These are phyloP conservation scores for Cladophialophora exuberans DNA, from an alignment of 2,329 filamentous ascomycete species.

Conservation along the genomic window DNA sequence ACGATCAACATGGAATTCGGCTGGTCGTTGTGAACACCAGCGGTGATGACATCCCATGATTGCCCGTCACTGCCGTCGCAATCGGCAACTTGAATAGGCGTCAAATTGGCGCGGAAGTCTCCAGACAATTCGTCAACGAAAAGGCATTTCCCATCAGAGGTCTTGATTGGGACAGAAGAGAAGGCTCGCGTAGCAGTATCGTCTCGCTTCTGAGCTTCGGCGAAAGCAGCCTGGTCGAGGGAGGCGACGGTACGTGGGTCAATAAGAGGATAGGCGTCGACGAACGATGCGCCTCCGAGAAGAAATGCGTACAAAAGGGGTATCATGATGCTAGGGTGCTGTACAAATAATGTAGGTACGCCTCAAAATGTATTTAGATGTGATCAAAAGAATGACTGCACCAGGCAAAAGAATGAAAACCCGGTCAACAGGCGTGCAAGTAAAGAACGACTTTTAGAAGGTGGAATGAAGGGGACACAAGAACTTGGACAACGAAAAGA, in stretches of 20 bases:
- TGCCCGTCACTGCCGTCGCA: slow-evolving; percentile 53
- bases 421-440: slow-evolving; percentile 21
- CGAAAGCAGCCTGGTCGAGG: slow-evolving; percentile 55
- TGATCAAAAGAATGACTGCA: slow-evolving; percentile 14
- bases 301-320: slow-evolving; percentile 10
- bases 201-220: slow-evolving; percentile 54
- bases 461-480: background rate
- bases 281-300: slow-evolving; percentile 13
- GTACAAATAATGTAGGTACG: too few relatives aligned
- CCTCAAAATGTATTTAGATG: background rate
- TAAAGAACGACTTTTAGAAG: slow-evolving; percentile 14
- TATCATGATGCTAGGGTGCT: slow-evolving; percentile 10
- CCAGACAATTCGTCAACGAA: slow-evolving; percentile 57
- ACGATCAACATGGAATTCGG: slow-evolving; percentile 56
- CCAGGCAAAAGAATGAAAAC: slow-evolving; percentile 21
- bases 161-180: slow-evolving; percentile 51
- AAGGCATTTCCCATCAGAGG: slow-evolving; percentile 56
- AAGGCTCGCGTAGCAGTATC: slow-evolving; percentile 53
- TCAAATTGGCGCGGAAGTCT: slow-evolving; percentile 59
- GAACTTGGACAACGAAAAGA: background rate
- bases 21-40: slow-evolving; percentile 56
- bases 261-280: slow-evolving; percentile 10
- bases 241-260: slow-evolving; percentile 50
- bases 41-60: slow-evolving; percentile 57
- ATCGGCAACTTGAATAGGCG: slow-evolving; percentile 51